Percentiles rank a stretch among this genome's conserved stretches.
Conservation (phyloP, 257 asterid genomes). For the Solanum chmielewskii region DNA sequence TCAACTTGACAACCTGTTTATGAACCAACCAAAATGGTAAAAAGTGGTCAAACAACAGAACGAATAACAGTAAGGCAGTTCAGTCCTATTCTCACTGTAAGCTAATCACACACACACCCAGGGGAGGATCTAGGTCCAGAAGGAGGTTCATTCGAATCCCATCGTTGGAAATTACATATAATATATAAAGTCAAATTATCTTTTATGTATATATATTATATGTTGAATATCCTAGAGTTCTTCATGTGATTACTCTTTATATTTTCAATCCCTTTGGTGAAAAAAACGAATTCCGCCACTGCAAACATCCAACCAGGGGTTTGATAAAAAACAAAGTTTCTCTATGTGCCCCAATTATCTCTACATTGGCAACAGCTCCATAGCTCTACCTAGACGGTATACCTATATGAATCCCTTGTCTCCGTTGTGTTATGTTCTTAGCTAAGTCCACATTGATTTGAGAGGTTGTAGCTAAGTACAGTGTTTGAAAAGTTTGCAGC, state of each 20-base stretch:
- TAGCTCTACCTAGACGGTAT: neutral
- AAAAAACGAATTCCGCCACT: neutral
- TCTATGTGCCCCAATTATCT: neutral
- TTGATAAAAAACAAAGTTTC: neutral
- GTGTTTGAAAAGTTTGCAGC: neutral
- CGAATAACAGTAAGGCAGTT: neutral
- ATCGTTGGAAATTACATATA: neutral
- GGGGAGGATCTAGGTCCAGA: neutral
- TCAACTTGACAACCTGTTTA: constrained; percentile 57
- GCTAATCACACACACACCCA: neutral
- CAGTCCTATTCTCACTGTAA: neutral
- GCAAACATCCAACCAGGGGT: neutral
- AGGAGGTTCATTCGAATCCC: neutral
- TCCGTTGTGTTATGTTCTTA: neutral
- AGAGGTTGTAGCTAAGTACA: neutral
- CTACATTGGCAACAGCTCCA: neutral
- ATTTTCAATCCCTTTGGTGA: neutral
- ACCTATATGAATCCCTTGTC: neutral
- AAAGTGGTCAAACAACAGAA: neutral
- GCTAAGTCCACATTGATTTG: neutral
- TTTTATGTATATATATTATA: neutral
- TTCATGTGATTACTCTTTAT: neutral
- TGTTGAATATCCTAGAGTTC: neutral
- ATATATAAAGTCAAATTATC: neutral
- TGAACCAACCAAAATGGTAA: neutral